These are phyloP conservation scores for Globisporangium rhizosaccharum DNA, from an alignment of 352 stramenopile genomes.

Conservation along the genomic window DNA sequence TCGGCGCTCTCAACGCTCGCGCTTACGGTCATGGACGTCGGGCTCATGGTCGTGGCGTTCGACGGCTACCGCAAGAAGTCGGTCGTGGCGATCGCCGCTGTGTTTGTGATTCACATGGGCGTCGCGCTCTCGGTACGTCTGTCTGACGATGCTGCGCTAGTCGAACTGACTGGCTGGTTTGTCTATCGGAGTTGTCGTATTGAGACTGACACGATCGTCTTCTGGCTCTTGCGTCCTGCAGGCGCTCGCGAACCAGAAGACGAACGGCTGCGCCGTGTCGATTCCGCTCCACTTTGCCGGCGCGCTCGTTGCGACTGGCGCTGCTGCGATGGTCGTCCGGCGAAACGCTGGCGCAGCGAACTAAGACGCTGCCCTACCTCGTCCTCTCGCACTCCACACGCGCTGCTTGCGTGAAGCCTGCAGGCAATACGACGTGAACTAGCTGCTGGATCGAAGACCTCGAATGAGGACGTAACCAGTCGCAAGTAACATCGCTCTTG, in stretches of 20 bases:
- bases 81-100: constrained; percentile 31
- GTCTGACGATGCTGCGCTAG: not conserved
- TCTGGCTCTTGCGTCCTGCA: constrained; percentile 4
- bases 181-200: constrained; percentile 5
- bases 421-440: too few relatives aligned
- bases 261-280: constrained; percentile 71
- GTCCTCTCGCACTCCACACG: too few relatives aligned
- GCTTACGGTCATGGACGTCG: constrained; percentile 70
- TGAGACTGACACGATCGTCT: constrained; percentile 1
- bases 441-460: too few relatives aligned
- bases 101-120: constrained; percentile 67
- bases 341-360: constrained; percentile 20
- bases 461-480: too few relatives aligned
- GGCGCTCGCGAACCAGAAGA: constrained; percentile 68
- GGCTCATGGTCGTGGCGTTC: constrained; percentile 82
- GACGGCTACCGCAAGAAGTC: constrained; percentile 72
- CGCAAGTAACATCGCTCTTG: too few relatives aligned
- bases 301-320: constrained; percentile 37
- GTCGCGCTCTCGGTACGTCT: constrained; percentile 62
- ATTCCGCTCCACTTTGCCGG: constrained; percentile 75
- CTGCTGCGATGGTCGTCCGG: constrained; percentile 35
- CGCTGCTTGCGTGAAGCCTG: too few relatives aligned
- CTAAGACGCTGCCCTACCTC: not conserved
- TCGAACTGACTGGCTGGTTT: not conserved
- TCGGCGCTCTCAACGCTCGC: constrained; percentile 63